Evolutionary conservation across 2,329 filamentous ascomycete species (phyloP).

Genomic region (Nemania serpens): DNA sequence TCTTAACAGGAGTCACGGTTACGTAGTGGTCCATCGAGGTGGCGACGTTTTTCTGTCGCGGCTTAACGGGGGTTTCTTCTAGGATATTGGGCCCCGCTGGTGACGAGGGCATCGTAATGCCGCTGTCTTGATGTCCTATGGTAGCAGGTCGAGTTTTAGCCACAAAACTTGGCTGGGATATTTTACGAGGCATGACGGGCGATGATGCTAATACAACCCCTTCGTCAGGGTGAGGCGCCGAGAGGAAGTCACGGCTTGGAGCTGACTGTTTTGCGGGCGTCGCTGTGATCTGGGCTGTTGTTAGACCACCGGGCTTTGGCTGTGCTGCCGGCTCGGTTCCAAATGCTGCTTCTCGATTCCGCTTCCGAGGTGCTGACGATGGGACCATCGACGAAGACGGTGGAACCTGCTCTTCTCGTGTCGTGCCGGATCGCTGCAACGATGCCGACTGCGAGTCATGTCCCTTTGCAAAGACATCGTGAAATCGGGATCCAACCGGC

Average conservation of each 20-base stretch:
- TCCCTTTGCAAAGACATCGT: conserved; percentile 48
- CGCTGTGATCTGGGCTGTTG: conserved; percentile 28
- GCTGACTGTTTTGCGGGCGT: conserved; percentile 33
- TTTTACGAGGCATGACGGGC: conserved; percentile 36
- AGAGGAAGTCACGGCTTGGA: conserved; percentile 29
- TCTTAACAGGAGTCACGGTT: conserved; percentile 36
- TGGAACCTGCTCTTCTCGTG: conserved; percentile 37
- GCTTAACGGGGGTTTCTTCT: conserved; percentile 47
- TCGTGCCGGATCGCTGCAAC: conserved; percentile 28
- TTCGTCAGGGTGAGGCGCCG: conserved; percentile 33
- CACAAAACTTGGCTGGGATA: conserved; percentile 30
- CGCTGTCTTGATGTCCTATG: conserved; percentile 36
- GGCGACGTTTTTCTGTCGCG: conserved; percentile 22
- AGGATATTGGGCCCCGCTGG: conserved; percentile 26
- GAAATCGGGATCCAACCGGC: conserved; percentile 59
- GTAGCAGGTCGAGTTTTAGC: conserved; percentile 18
- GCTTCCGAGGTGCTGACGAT: conserved; percentile 47
- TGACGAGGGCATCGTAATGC: conserved; percentile 41
- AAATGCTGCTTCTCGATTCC: conserved; percentile 42
- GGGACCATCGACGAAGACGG: conserved; percentile 48
- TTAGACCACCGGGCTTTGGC: conserved; percentile 33
- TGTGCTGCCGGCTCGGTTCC: conserved; percentile 38
- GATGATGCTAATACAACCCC: conserved; percentile 40
- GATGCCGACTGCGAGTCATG: conserved; percentile 36
- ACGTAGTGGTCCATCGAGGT: conserved; percentile 32